A percentile compares a stretch with the other conserved stretches of the same genome.
phyloP scores from a whole-genome alignment of 176 grass and related monocot species.

The Aechmea fasciata region DNA sequence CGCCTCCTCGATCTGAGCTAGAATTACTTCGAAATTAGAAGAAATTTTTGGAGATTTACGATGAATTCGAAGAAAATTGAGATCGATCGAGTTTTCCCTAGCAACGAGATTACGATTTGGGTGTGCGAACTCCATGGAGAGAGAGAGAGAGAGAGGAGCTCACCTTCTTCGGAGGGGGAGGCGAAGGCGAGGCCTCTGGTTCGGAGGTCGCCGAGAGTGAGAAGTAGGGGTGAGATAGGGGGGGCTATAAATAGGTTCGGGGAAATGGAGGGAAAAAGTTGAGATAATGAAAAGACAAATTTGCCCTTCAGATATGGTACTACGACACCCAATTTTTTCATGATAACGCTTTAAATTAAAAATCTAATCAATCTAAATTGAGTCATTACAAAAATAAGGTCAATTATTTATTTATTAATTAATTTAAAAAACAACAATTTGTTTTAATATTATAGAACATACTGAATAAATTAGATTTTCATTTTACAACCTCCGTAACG shows the following conservation, averaged over 20 bases:
- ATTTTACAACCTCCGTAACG: no score
- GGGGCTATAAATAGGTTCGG: background rate
- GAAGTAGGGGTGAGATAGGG: background rate
- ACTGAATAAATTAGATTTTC: no score
- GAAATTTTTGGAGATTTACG: background rate
- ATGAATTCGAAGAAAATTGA: background rate
- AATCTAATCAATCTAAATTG: no score
- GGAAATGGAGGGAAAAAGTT: background rate
- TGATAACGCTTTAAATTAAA: no score
- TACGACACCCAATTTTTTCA: no score
- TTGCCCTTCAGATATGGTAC: background rate
- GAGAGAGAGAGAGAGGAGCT: conserved; percentile 13
- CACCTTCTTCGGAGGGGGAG: background rate
- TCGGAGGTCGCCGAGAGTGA: background rate
- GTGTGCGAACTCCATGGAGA: background rate
- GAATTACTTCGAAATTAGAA: conserved; percentile 3
- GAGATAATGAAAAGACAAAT: background rate
- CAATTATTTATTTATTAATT: no score
- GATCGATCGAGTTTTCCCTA: background rate
- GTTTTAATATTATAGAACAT: no score
- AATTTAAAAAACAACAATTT: no score
- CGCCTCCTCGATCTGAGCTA: background rate
- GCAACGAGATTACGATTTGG: background rate
- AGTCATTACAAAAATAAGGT: no score
- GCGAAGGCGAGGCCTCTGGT: background rate